phyloP scores from a whole-genome alignment of 2,329 filamentous ascomycete genomes.

The Penicillium sp. region DNA sequence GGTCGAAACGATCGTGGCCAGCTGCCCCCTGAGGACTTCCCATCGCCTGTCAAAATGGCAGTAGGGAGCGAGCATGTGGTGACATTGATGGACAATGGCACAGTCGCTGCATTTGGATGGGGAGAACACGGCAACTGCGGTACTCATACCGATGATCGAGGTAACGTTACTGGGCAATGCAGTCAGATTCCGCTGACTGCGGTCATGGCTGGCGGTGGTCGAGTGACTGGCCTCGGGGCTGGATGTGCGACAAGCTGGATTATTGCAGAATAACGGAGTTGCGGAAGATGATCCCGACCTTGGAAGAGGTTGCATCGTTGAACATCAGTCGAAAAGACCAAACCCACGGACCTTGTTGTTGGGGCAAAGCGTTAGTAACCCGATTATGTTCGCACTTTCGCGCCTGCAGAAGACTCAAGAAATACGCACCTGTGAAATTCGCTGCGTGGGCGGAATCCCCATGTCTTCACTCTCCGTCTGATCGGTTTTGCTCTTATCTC shows the following conservation, averaged over 20 bases:
- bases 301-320: neutral
- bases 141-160: conserved; percentile 52
- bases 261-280: conserved; percentile 22
- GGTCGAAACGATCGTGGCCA: conserved; percentile 83
- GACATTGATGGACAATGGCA: conserved; percentile 58
- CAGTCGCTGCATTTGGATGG: conserved; percentile 88
- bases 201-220: conserved; percentile 35
- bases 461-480: conserved; percentile 27
- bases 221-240: conserved; percentile 62
- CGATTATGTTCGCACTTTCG: too few species aligned
- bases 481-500: conserved; percentile 8
- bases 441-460: conserved; percentile 44
- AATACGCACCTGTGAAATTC: conserved; percentile 42
- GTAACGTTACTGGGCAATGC: conserved; percentile 63
- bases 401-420: neutral
- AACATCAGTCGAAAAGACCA: conserved; percentile 40
- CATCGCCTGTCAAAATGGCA: conserved; percentile 58
- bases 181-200: conserved; percentile 59
- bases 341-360: conserved; percentile 33
- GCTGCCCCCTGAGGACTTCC: conserved; percentile 59
- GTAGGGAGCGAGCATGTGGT: conserved; percentile 88
- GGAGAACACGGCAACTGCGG: conserved; percentile 97
- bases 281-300: neutral
- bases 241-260: conserved; percentile 90
- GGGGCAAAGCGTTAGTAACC: neutral